A percentile compares a stretch with the other conserved stretches of the same genome.
phyloP scores from a whole-genome alignment of 2,329 filamentous ascomycete species.

The Pseudogymnoascus pannorum region DNA sequence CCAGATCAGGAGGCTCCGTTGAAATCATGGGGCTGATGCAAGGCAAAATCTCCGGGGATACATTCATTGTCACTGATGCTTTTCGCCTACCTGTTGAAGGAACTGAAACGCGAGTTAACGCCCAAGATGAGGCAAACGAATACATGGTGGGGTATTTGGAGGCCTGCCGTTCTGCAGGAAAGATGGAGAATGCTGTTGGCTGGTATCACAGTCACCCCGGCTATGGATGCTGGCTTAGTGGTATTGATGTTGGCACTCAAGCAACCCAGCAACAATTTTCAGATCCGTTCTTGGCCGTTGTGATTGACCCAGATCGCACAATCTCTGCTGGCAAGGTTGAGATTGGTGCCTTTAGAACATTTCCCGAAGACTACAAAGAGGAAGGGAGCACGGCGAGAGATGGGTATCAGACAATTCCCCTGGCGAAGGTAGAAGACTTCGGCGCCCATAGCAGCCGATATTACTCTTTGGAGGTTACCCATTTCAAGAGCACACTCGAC shows the following conservation, averaged over 20 bases:
- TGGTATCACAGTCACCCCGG: slow-evolving; percentile 99
- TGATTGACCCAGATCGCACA: slow-evolving; percentile 93
- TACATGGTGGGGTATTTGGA: slow-evolving; percentile 87
- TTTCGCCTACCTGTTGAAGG: slow-evolving; percentile 93
- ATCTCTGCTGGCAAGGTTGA: slow-evolving; percentile 90
- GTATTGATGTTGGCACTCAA: slow-evolving; percentile 91
- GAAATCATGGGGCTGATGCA: slow-evolving; percentile 99
- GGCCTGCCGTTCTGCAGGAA: slow-evolving; percentile 64
- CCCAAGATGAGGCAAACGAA: slow-evolving; percentile 91
- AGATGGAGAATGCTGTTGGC: slow-evolving; percentile 87
- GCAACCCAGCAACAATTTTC: slow-evolving; percentile 74
- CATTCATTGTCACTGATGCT: slow-evolving; percentile 88
- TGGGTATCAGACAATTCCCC: slow-evolving; percentile 70
- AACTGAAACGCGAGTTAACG: slow-evolving; percentile 97
- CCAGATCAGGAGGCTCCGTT: slow-evolving; percentile 82
- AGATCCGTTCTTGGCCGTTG: slow-evolving; percentile 90
- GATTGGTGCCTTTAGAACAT: slow-evolving; percentile 94
- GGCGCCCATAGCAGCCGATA: slow-evolving; percentile 87
- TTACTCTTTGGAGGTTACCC: slow-evolving; percentile 83
- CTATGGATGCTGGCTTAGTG: slow-evolving; percentile 95
- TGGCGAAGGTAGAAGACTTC: slow-evolving; percentile 93
- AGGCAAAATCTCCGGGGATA: slow-evolving; percentile 78
- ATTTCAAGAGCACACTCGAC: slow-evolving; percentile 92
- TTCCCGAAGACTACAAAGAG: slow-evolving; percentile 64
- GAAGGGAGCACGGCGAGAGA: slow-evolving; percentile 40